Conservation (phyloP, 768 basidiomycete genomes). For the Hygrocybe punicea region DNA sequence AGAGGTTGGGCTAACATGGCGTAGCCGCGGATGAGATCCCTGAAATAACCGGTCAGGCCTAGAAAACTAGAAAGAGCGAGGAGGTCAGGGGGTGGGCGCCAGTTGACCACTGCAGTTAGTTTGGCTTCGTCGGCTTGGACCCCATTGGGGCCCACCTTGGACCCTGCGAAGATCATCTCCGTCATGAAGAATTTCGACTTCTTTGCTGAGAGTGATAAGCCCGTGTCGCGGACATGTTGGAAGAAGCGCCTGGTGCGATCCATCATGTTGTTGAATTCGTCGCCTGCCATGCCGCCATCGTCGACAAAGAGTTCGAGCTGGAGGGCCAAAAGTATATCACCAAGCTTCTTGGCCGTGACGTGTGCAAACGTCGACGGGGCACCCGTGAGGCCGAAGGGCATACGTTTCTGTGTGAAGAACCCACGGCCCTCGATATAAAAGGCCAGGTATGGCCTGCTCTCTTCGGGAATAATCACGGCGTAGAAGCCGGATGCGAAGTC, state of each 20-base stretch:
- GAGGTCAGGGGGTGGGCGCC: slow-evolving; percentile 27
- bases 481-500: too few relatives aligned
- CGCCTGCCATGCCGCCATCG: slow-evolving; percentile 32
- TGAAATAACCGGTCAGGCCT: slow-evolving; percentile 36
- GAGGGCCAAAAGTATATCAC: slow-evolving; percentile 21
- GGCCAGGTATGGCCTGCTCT: too few relatives aligned
- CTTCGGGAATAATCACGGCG: too few relatives aligned
- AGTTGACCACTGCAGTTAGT: slow-evolving; percentile 37
- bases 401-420: too few relatives aligned
- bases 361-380: too few relatives aligned
- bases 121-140: slow-evolving; percentile 35
- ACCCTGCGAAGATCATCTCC: slow-evolving; percentile 37
- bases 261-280: slow-evolving; percentile 31
- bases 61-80: slow-evolving; percentile 33
- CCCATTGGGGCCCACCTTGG: too few relatives aligned
- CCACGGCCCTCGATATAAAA: too few relatives aligned
- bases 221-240: slow-evolving; percentile 20
- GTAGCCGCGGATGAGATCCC: slow-evolving; percentile 34
- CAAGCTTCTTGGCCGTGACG: slow-evolving; percentile 17
- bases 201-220: slow-evolving; percentile 34
- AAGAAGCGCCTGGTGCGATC: slow-evolving; percentile 26
- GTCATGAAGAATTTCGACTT: slow-evolving; percentile 39
- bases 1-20: slow-evolving; percentile 30
- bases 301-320: slow-evolving; percentile 40
- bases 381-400: too few relatives aligned